These are phyloP conservation scores for Boletellus emodensis DNA, from an alignment of 768 basidiomycete genomes.

Conservation along the genomic window DNA sequence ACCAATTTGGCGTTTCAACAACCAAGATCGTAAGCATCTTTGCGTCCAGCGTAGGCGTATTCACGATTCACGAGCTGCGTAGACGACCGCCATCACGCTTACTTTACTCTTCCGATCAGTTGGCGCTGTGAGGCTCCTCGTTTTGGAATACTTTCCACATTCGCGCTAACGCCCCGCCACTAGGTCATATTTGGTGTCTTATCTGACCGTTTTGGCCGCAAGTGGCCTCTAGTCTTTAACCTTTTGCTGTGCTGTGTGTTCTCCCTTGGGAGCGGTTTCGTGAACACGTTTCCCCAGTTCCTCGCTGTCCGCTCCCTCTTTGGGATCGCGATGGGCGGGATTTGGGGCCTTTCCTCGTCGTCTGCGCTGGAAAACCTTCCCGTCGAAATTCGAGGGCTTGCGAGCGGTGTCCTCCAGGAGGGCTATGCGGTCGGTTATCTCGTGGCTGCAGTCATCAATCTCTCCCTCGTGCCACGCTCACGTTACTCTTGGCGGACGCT, in stretches of 20 bases:
- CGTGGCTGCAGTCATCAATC: constrained; percentile 78
- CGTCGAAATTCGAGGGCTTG: constrained; percentile 79
- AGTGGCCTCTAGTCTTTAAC: constrained; percentile 87
- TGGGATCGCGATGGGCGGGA: constrained; percentile 84
- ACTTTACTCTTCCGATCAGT: constrained; percentile 88
- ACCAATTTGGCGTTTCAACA: constrained; percentile 44
- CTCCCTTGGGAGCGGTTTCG: constrained; percentile 79
- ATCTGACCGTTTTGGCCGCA: constrained; percentile 89
- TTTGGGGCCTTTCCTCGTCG: constrained; percentile 82
- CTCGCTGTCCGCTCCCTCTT: constrained; percentile 80
- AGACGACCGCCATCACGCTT: constrained; percentile 83
- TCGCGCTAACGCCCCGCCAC: background rate
- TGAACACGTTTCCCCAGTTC: constrained; percentile 72
- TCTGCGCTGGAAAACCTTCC: constrained; percentile 90
- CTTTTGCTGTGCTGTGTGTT: constrained; percentile 66
- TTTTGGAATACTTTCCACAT: background rate
- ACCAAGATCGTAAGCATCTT: constrained; percentile 39
- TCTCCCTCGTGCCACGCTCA: constrained; percentile 45
- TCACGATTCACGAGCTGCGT: background rate
- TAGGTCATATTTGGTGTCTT: constrained; percentile 72
- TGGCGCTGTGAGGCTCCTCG: constrained; percentile 49
- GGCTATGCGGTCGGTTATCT: constrained; percentile 89
- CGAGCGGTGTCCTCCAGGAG: constrained; percentile 81
- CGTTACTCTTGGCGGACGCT: constrained; percentile 64
- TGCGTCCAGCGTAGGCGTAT: background rate